A percentile compares a stretch with the other conserved stretches of the same genome.
Conservation (phyloP, 2,329 filamentous ascomycete genomes). For the Fusarium burgessii region DNA sequence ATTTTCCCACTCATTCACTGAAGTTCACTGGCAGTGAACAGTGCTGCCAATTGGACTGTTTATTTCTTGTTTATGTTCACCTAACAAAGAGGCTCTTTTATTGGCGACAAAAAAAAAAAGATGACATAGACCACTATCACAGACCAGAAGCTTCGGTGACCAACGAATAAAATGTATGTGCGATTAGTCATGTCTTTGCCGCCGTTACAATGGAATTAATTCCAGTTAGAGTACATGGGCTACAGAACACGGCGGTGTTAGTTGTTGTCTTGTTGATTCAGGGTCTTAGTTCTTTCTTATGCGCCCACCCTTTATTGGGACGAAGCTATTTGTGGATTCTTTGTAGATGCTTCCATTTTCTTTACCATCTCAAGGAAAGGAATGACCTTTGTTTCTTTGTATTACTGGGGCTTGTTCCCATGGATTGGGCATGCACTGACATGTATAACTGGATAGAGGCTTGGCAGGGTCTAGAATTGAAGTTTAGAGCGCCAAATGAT, state of each 20-base stretch:
- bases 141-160: slow-evolving; percentile 40
- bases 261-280: not conserved
- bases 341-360: not conserved
- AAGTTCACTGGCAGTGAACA: not conserved
- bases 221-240: not conserved
- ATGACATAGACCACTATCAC: slow-evolving; percentile 20
- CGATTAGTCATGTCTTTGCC: slow-evolving; percentile 31
- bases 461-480: not conserved
- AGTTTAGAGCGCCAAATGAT: not conserved
- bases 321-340: slow-evolving; percentile 12
- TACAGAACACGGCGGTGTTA: not conserved
- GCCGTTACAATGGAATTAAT: not conserved
- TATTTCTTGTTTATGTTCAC: slow-evolving; percentile 19
- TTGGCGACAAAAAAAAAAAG: slow-evolving; percentile 13
- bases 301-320: not conserved
- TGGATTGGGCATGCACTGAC: not conserved
- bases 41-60: not conserved
- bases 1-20: not conserved
- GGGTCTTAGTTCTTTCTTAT: not conserved
- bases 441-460: not conserved
- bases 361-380: not conserved
- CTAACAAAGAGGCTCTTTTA: slow-evolving; percentile 9
- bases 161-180: slow-evolving; percentile 1
- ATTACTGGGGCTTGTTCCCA: slow-evolving; percentile 1
- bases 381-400: slow-evolving; percentile 12